Evolutionary conservation across 2,329 filamentous ascomycete genomes (phyloP), one percentile per base, ranked within the genome.

Genomic region (Nothophoma quercina): DNA sequence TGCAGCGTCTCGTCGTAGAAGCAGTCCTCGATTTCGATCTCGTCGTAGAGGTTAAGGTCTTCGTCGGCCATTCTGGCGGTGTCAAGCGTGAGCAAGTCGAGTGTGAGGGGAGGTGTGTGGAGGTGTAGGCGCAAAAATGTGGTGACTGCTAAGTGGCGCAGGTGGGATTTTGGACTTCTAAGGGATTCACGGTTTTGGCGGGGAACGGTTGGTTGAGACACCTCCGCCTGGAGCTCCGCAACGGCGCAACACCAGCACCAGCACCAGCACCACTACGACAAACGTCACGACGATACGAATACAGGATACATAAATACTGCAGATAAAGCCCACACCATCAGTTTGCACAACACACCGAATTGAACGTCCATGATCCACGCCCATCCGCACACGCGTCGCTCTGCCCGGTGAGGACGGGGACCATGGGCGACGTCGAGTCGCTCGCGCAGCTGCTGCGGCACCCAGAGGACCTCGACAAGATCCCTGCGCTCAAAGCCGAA

Each of bases 381-480:
- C 55, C 50, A 39, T 15, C 3, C 36, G 36, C 10, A 10, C 22
- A 12, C 36, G 13, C 16, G 7, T 18, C 6, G 30, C n/a, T 9
- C 25, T 16, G 9, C 26, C 8, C 16, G 16, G 12, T 15, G 22
- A 22, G n/a, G n/a, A n/a, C n/a, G n/a, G n/a, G n/a, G n/a, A n/a
- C n/a, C 34, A 90, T 84, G 86, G 88, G 85, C 79, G 83, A 87
- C 64, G 83, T 85, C 53, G 77, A 79, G 58, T 73, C 78, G 51
- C 87, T 99, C 74, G 86, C 92, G 62, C 93, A 98, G 81, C 86
- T 98, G 57, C 87, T 99, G 63, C 91, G 92, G 69, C 92, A 96
- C 71, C 91, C 95, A 3, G 95, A 99, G 73, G 95, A 99, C 77
- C 87, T 99, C 63, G 95, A 99, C 80, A 98, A 97, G 82, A 93